Percentiles rank a stretch among this genome's conserved stretches.
phyloP scores from a whole-genome alignment of 2,329 filamentous ascomycete genomes.

The Pseudocercospora fuligena region DNA sequence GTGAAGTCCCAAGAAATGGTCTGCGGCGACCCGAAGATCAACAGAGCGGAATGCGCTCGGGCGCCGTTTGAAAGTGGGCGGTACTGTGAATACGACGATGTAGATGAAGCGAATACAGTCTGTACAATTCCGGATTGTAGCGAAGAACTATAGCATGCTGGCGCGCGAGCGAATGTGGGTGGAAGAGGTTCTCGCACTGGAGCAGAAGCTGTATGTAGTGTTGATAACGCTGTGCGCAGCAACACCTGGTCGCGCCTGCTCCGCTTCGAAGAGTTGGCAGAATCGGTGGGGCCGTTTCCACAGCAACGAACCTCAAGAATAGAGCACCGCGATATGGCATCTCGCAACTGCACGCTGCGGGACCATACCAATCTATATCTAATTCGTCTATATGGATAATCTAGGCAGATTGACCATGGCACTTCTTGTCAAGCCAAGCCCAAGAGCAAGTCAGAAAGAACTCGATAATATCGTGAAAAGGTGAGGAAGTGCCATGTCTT shows the following conservation, averaged over 20 bases:
- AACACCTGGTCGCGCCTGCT: not conserved
- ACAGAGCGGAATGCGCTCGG: conserved; percentile 26
- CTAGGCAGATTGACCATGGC: too few relatives aligned
- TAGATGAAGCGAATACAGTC: conserved; percentile 17
- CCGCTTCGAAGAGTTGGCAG: not conserved
- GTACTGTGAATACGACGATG: conserved; percentile 8
- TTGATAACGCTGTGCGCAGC: not conserved
- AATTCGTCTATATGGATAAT: not conserved
- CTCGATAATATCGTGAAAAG: too few relatives aligned
- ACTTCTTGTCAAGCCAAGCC: too few relatives aligned
- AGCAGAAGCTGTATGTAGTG: not conserved
- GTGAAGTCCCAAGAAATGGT: conserved; percentile 18
- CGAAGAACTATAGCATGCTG: conserved; percentile 12
- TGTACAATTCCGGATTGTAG: conserved; percentile 9
- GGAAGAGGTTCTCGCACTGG: not conserved
- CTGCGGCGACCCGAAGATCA: conserved; percentile 21
- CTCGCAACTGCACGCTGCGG: not conserved
- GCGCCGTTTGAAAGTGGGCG: conserved; percentile 19
- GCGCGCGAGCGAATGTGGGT: conserved; percentile 7
- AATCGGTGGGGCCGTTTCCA: not conserved
- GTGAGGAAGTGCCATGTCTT: too few relatives aligned
- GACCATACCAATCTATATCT: not conserved
- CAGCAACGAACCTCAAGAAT: not conserved
- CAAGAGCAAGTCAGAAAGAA: too few relatives aligned
- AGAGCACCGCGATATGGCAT: too few relatives aligned